A percentile compares a stretch with the other conserved stretches of the same genome.
Evolutionary conservation across 1,139 yeast genomes (phyloP).

Genomic region (Blastobotrys raffinosifermentans): DNA sequence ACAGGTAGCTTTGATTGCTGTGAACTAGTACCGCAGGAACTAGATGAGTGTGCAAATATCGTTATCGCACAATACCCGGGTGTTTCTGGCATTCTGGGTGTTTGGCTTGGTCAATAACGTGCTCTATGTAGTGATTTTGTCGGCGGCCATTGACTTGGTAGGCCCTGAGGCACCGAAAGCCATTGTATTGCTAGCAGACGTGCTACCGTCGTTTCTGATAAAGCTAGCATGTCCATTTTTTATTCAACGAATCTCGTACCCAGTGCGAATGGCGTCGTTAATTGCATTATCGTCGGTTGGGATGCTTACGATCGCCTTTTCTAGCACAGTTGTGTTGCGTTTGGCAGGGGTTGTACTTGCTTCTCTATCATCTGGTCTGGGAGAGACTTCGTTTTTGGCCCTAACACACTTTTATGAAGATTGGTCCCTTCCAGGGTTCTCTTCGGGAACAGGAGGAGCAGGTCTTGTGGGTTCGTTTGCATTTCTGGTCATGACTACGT

Average conservation of each 20-base stretch:
- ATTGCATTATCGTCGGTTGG: slow-evolving; percentile 64
- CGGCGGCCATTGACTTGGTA: slow-evolving; percentile 89
- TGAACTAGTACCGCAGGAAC: slow-evolving; percentile 3
- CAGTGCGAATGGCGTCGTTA: slow-evolving; percentile 46
- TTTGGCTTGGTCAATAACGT: slow-evolving; percentile 87
- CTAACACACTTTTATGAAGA: slow-evolving; percentile 59
- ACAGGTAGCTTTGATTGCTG: slow-evolving; percentile 1
- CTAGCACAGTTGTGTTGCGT: slow-evolving; percentile 34
- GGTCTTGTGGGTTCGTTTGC: slow-evolving; percentile 74
- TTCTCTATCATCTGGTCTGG: slow-evolving; percentile 79
- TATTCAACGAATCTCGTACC: slow-evolving; percentile 60
- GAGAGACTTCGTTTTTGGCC: slow-evolving; percentile 83
- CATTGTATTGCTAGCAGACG: slow-evolving; percentile 77
- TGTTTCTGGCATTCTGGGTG: slow-evolving; percentile 49
- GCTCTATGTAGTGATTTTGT: slow-evolving; percentile 80
- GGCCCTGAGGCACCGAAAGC: slow-evolving; percentile 84
- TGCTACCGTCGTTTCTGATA: slow-evolving; percentile 69
- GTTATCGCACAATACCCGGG: slow-evolving; percentile 6
- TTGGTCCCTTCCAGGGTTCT: slow-evolving; percentile 72
- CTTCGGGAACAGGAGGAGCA: slow-evolving; percentile 94
- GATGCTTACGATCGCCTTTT: slow-evolving; percentile 62
- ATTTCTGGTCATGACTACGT: slow-evolving; percentile 51
- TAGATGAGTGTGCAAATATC: slow-evolving; percentile 1
- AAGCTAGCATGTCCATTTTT: slow-evolving; percentile 76
- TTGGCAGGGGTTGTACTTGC: slow-evolving; percentile 76